Conservation (phyloP, 768 basidiomycete genomes). For the Mycena pura region DNA sequence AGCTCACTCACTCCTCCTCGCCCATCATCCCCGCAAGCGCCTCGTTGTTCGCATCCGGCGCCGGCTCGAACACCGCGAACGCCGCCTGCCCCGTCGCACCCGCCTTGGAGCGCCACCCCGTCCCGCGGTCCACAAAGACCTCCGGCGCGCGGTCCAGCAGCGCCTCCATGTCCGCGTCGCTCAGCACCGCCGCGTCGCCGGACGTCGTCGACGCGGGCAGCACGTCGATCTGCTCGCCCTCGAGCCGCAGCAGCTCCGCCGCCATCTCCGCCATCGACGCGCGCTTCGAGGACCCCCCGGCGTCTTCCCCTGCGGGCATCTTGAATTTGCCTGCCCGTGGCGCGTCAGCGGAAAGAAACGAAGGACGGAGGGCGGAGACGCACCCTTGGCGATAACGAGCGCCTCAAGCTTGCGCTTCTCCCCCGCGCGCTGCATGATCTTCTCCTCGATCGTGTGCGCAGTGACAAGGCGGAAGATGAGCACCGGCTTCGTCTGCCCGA, state of each 20-base stretch:
- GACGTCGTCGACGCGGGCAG: constrained; percentile 70
- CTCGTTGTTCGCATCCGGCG: constrained; percentile 68
- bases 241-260: constrained; percentile 74
- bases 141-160: constrained; percentile 81
- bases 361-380: constrained; percentile 1
- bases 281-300: constrained; percentile 44
- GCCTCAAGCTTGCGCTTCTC: constrained; percentile 93
- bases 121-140: constrained; percentile 72
- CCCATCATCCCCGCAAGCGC: constrained; percentile 74
- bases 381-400: constrained; percentile 92
- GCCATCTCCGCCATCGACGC: constrained; percentile 85
- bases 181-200: constrained; percentile 76
- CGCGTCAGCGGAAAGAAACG: neutral
- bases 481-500: constrained; percentile 92
- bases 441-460: constrained; percentile 89
- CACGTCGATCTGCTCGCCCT: constrained; percentile 88
- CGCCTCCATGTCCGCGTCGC: constrained; percentile 79
- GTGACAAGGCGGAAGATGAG: constrained; percentile 88
- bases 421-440: constrained; percentile 86
- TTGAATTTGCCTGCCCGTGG: constrained; percentile 79
- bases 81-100: constrained; percentile 52
- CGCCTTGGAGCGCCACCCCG: constrained; percentile 70
- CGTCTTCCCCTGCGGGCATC: constrained; percentile 63
- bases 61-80: constrained; percentile 82
- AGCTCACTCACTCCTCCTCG: constrained; percentile 39